Evolutionary conservation across 179 eudicot species (phyloP), one percentile per base, ranked within the genome.

Genomic region (Spergularia azorica): DNA sequence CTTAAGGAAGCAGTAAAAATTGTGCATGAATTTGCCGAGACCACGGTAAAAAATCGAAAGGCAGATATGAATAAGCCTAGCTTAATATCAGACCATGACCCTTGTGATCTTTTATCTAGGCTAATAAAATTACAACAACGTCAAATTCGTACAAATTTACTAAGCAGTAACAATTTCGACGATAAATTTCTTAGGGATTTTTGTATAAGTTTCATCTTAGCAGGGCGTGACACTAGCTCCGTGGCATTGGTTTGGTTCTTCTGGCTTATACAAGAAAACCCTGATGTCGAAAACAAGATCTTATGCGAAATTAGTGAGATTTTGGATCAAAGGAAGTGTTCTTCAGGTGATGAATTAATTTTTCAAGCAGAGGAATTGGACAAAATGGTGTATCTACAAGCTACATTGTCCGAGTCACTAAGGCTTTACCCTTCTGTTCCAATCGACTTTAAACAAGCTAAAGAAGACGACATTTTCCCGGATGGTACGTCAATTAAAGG

Each of bases 221-320:
- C 92, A 14, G 92, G 90, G 1, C 79, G 92, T 0, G 90, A 89
- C 80, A 87, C 92, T 2, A 89, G 92, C 78, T 89, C 92, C 0
- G 92, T 89, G 60, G 92, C 83, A 38, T 59, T 89, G 32, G 81
- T 85, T 0, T 87, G 92, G 90, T 89, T 87, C 75, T 89, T 89
- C 52, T 89, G 92, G 92, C 81, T 89, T 8, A 3, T 89, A n/a
- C 75, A 83, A 6, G 62, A 81, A 36, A 68, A 87, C 83, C 90
- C 92, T 0, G 16, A 73, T 4, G 89, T 86, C 0, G 89, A 89
- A 74, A 36, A 3, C 4, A 87, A 79, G 65, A 87, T 87, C 72
- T 51, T 87, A 5, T 9, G 63, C 0, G 89, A 89, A 79, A 83
- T 86, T 6, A 20, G 39, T 3, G 80, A 38, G 16, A 77, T 89